Evolutionary conservation across 1,284 basidiomycete genomes (phyloP), one percentile per base, ranked within the genome.

Genomic region (Malassezia pachydermatis): DNA sequence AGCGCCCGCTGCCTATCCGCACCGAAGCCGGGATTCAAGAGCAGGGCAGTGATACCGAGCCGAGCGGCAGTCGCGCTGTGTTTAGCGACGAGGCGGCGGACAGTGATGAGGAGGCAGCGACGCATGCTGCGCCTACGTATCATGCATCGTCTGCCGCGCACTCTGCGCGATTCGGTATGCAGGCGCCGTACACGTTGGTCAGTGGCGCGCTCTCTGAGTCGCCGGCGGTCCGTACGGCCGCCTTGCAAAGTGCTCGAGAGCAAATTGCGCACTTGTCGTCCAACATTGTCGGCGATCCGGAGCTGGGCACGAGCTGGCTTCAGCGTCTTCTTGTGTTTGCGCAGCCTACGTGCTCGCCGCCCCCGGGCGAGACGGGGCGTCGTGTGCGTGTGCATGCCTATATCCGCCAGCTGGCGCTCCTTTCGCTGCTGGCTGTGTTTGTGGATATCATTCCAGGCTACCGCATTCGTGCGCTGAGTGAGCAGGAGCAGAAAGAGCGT

Each of bases 361-460:
- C 48, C 20, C 48, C 48, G 5, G 34, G 20, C 27, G 45, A 16
- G 27, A 24, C 35, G 2, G 28, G 13, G 11, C 14, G 24, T 20
- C 34, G 40, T 11, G 20, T 63, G 4, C 41, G 38, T 7, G 89
- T 96, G 52, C 88, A 95, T 59, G 73, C 78, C 29, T 76, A 84
- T 22, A 84, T 98, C 58, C 82, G 92, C 47, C 86, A 85, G 71
- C 76, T 95, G 32, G 85, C 92, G 4, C 79, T 94, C 44, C 76
- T 96, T 28, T 94, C 88, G 13, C 83, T 95, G 67, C 77, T 96
- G 22, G 86, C 90, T 9, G 86, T 98, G 13, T 95, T 88, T 78
- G 88, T 88, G 66, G 94, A 99, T 71, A 80, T 98, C 55, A 81
- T 96, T 38, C 94, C 94, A 23, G 76, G 76, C 6, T 79, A 79